Base-by-base conservation (phyloP, 2,329 filamentous ascomycete genomes). In the Xylaria sp. region DNA sequence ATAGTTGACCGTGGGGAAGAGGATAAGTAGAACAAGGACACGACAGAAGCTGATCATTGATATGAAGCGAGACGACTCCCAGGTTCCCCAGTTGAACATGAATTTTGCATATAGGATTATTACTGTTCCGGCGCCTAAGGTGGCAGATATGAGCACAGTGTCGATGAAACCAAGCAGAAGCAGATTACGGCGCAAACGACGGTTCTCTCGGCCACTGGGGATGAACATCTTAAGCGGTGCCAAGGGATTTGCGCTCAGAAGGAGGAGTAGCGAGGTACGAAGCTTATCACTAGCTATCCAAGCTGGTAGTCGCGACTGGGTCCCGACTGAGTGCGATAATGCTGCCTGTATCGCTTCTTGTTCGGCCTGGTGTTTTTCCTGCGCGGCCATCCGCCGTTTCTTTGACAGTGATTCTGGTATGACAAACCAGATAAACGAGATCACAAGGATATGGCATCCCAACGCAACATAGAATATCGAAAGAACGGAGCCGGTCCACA, bases 371-470 rank as follows among this genome's bases (percentile, higher is more conserved):
- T 92, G 86, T 76, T 91, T 93, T 67, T 94, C 90, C 13, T 89
- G 88, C 0, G 94, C 94, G 3, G 86, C 80, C 34, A 86, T 78
- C 79, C 95, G 94, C 5, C 92, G 89, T 67, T 89, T 88, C 77
- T 89, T 88, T 8, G 92, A 92, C 0, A 98, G 81, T 0, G 94
- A 98, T 77, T 99, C 96, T 0, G 96, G 96, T 1, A 97, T 86
- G 37, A 92, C 74, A 55, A 96, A 84, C 5, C 87, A 78, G 34
- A 97, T 83, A 76, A 92, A 92, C 1, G 91, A 41, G 60, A 97
- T 89, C 81, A 97, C 97, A 68, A 90, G 82, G 1, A 87, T 63
- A 77, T 98, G 93, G 68, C 92, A 91, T 2, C 81, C 89, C 13
- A 97, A 80, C 0, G 91, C 90, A 48, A 94, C 84, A 78, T 97